Conservation (phyloP, 208 protist species). For the Vickermania ingenoplastis region DNA sequence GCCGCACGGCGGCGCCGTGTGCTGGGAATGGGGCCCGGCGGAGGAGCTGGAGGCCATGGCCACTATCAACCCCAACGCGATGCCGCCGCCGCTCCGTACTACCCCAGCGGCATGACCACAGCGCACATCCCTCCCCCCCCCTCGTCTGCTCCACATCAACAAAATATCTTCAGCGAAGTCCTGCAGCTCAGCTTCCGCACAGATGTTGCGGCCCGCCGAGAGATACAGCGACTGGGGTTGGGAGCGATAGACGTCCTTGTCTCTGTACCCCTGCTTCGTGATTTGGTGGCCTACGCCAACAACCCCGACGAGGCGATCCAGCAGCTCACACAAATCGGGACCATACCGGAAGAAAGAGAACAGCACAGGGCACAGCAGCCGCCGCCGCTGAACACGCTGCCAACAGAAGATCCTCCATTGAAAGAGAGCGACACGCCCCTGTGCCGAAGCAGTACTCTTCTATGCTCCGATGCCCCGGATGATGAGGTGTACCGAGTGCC, state of each 20-base stretch:
- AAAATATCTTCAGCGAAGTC: conserved; percentile 15
- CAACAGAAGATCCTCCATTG: neutral
- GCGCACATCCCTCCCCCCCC: too few species aligned
- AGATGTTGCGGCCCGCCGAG: conserved; percentile 28
- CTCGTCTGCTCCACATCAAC: too few species aligned
- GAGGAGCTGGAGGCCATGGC: too few species aligned
- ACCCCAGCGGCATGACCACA: too few species aligned
- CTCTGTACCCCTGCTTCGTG: conserved; percentile 53
- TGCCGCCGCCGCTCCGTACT: too few species aligned
- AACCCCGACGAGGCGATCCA: conserved; percentile 51
- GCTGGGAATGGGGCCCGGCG: too few species aligned
- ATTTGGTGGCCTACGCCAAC: conserved; percentile 65
- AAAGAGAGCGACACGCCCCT: neutral
- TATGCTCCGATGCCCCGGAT: neutral
- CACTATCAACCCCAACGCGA: too few species aligned
- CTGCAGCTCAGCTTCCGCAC: conserved; percentile 33
- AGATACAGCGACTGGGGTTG: conserved; percentile 41
- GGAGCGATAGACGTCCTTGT: conserved; percentile 47
- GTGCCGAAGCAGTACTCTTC: neutral
- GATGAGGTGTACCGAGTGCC: conserved; percentile 33
- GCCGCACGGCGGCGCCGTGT: too few species aligned
- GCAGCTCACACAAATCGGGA: conserved; percentile 67
- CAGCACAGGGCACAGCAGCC: too few species aligned
- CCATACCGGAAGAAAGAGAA: conserved; percentile 70
- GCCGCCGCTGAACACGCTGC: too few species aligned